A percentile compares a stretch with the other conserved stretches of the same genome.
Conservation (phyloP, 2,329 filamentous ascomycete species). For the Corynespora cassiicola region DNA sequence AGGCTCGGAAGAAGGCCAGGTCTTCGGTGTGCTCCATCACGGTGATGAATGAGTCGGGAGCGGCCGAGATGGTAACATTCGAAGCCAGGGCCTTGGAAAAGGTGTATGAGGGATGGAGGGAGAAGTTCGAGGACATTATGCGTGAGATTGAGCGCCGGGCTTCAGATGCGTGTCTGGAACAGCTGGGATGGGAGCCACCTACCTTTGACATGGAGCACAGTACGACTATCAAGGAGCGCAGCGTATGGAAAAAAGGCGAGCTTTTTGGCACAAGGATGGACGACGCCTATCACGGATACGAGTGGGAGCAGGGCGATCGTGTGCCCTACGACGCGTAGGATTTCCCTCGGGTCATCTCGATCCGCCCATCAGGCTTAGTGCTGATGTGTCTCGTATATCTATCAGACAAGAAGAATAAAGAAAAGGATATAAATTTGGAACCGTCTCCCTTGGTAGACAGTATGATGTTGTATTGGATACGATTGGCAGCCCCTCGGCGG, state of each 20-base stretch:
- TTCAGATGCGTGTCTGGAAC: slow-evolving; percentile 1
- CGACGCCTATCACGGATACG: slow-evolving; percentile 1
- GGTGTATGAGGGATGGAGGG: not conserved
- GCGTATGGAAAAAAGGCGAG: not conserved
- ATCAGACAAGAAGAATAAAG: too few relatives aligned
- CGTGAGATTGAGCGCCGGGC: slow-evolving; percentile 6
- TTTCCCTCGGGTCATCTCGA: too few relatives aligned
- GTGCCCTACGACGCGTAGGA: too few relatives aligned
- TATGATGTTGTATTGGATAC: too few relatives aligned
- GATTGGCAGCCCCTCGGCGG: too few relatives aligned
- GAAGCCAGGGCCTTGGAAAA: not conserved
- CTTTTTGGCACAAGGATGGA: slow-evolving; percentile 1
- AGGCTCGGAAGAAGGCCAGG: not conserved
- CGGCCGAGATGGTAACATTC: not conserved
- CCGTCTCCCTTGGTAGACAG: too few relatives aligned
- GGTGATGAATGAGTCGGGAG: not conserved
- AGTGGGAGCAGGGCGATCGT: too few relatives aligned
- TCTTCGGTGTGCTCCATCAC: not conserved
- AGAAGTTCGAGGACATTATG: slow-evolving; percentile 1
- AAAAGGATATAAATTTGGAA: too few relatives aligned
- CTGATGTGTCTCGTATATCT: too few relatives aligned
- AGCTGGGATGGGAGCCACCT: slow-evolving; percentile 1
- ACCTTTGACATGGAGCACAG: not conserved
- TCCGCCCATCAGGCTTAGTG: too few relatives aligned
- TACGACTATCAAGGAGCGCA: not conserved